phyloP scores from a whole-genome alignment of 371 early-diverging fungal genomes.

The Syncephalastrum racemosum region DNA sequence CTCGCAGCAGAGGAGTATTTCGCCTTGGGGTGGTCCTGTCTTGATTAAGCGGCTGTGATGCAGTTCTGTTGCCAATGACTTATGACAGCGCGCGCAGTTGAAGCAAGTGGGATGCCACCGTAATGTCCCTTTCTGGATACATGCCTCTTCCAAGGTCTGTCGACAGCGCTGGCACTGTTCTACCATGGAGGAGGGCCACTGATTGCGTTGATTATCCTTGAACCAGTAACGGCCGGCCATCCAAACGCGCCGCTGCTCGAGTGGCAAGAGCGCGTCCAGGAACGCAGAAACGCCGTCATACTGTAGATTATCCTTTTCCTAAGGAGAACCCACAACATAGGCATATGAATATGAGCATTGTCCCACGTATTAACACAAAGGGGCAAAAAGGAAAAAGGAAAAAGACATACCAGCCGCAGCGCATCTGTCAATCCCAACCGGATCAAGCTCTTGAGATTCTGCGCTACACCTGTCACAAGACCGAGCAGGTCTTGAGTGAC shows the following conservation, averaged over 20 bases:
- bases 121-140: constrained; percentile 54
- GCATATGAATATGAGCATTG: too few species aligned
- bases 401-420: constrained; percentile 68
- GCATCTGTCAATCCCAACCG: constrained; percentile 85
- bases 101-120: constrained; percentile 81
- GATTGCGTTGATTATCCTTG: constrained; percentile 25
- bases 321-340: neutral
- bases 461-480: constrained; percentile 76
- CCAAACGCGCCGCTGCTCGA: constrained; percentile 57
- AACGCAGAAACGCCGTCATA: constrained; percentile 51
- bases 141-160: constrained; percentile 79
- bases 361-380: too few species aligned
- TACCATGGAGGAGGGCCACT: constrained; percentile 24
- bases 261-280: constrained; percentile 53
- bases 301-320: constrained; percentile 27
- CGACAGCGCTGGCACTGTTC: constrained; percentile 74
- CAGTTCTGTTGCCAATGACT: constrained; percentile 44
- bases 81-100: constrained; percentile 61
- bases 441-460: constrained; percentile 56
- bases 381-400: constrained; percentile 3
- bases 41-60: constrained; percentile 50
- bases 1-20: too few species aligned
- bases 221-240: constrained; percentile 44
- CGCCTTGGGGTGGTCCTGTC: neutral
- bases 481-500: constrained; percentile 87